Evolutionary conservation across 306 rosid genomes (phyloP).

Genomic region (Mucuna pruriens): DNA sequence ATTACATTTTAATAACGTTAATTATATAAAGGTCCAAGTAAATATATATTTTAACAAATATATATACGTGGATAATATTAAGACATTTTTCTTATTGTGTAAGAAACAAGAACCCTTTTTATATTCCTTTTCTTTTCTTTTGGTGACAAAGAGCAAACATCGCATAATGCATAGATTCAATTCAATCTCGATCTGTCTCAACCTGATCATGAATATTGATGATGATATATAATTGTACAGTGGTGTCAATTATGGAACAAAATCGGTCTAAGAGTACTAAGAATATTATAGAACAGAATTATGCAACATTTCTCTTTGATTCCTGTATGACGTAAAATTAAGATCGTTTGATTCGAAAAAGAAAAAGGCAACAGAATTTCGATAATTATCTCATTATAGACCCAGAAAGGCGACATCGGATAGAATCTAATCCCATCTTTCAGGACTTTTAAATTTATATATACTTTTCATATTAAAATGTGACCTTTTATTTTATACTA

Average conservation of each 20-base stretch:
- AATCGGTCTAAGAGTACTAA: conserved; percentile 1
- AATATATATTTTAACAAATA: not conserved
- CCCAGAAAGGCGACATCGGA: not conserved
- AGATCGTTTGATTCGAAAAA: conserved; percentile 2
- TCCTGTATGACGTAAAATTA: conserved; percentile 32
- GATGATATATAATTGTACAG: conserved; percentile 3
- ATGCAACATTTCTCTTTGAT: conserved; percentile 10
- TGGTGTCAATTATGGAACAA: conserved; percentile 25
- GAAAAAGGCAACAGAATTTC: not conserved
- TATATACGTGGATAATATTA: not conserved
- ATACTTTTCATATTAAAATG: not conserved
- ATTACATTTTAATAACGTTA: not conserved
- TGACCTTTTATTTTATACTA: not conserved
- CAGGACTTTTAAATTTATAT: not conserved
- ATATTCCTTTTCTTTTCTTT: conserved; percentile 16
- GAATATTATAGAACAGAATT: conserved; percentile 25
- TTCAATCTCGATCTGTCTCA: conserved; percentile 22
- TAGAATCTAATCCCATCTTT: conserved; percentile 31
- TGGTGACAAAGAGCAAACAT: not conserved
- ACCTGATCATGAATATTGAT: not conserved
- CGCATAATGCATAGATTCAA: conserved; percentile 25
- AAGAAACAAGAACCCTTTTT: not conserved
- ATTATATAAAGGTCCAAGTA: not conserved
- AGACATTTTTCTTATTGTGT: not conserved
- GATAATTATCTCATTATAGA: conserved; percentile 2